Percentiles rank a stretch among this genome's conserved stretches.
These are phyloP conservation scores for Xerocomus brunneocitrinus DNA, from an alignment of 768 basidiomycete genomes.

Conservation along the genomic window DNA sequence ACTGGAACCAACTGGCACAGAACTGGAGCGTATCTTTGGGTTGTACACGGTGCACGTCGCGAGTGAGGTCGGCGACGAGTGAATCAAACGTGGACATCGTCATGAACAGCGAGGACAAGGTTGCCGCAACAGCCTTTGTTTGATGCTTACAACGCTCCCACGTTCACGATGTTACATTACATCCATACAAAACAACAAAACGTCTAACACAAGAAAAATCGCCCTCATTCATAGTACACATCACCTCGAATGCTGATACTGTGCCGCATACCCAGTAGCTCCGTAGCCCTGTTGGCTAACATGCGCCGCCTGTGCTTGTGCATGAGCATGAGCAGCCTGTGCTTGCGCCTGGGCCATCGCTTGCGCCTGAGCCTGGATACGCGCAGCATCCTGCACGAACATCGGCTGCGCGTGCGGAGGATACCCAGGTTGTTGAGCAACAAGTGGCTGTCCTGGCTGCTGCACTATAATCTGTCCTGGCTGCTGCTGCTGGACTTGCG, in stretches of 20 bases:
- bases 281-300: constrained; percentile 28
- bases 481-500: constrained; percentile 39
- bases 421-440: constrained; percentile 31
- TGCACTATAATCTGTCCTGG: constrained; percentile 34
- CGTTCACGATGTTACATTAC: constrained; percentile 16
- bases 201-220: neutral
- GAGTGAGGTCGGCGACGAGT: constrained; percentile 79
- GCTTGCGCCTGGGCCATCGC: constrained; percentile 37
- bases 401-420: constrained; percentile 32
- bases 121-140: constrained; percentile 3
- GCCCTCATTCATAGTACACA: neutral
- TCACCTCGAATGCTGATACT: constrained; percentile 32
- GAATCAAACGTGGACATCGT: constrained; percentile 70
- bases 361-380: constrained; percentile 43
- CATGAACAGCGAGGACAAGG: constrained; percentile 7
- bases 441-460: constrained; percentile 37
- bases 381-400: constrained; percentile 31
- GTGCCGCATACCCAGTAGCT: constrained; percentile 25
- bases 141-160: constrained; percentile 15
- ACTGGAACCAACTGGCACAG: constrained; percentile 93
- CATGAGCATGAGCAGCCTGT: constrained; percentile 40
- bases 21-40: constrained; percentile 91
- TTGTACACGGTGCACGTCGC: constrained; percentile 80
- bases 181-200: constrained; percentile 8
- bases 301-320: constrained; percentile 33